Evolutionary conservation across 164 flowering plant genomes (phyloP), one percentile per base, ranked within the genome.

Genomic region (Annona squamosa): DNA sequence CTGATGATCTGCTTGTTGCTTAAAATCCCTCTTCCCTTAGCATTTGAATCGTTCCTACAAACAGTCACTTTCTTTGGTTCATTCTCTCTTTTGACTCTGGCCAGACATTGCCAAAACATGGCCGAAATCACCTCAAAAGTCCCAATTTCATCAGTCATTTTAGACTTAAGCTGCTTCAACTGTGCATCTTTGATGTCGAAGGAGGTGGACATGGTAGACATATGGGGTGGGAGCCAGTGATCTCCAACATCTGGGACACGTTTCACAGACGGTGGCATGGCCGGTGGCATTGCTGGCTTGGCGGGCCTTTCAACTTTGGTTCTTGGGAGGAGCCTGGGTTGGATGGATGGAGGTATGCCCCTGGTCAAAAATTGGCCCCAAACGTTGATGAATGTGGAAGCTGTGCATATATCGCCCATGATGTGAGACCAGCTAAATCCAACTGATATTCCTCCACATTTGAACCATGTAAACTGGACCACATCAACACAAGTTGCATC

Each of bases 401-500:
- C 92, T 43, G 93, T 79, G 70, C 87, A 80, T 45, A 82, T 81
- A 73, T 89, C 95, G 45, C 97, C 95, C 1, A 89, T 82, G 7
- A 92, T 63, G 52, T 92, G 93, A 7, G 91, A 82, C 97, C 97
- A 92, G 75, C 87, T 89, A 4, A 92, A 82, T 1, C 93, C 97
- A 66, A 92, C 46, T 37, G 88, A 81, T 4, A 89, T 26, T 46
- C 95, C 97, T 73, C 95, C 97, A 67, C 91, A 89, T 65, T 82
- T 84, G 87, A 92, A 90, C 89, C 85, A 72, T 4, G 95, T 92
- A 69, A 88, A 79, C 93, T 90, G 87, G 67, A 74, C 9, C 62
- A 16, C 61, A 37, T 37, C 2, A 62, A 41, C 41, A 37, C 16
- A 69, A 69, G 18, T 69, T 10, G 48, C 43, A 17, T 19, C 7